Percentiles rank a stretch among this genome's conserved stretches.
These are phyloP conservation scores for Clarkia xantiana DNA, from an alignment of 345 rosid genomes.

Conservation along the genomic window DNA sequence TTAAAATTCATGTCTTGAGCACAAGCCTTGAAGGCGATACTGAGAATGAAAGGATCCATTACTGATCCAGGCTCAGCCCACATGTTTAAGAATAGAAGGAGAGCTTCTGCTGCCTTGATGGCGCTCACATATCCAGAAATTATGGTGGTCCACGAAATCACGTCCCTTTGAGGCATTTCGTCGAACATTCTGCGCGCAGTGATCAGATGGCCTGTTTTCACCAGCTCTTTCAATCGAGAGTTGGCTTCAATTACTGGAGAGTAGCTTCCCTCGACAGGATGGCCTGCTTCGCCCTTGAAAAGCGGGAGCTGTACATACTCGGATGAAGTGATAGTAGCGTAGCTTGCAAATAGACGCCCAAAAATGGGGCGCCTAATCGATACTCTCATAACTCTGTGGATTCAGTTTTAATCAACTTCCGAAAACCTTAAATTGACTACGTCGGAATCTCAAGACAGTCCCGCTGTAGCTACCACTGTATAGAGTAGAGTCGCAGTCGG, in stretches of 20 bases:
- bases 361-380: too few species aligned
- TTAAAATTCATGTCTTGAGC: conserved; percentile 25
- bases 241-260: conserved; percentile 21
- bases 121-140: conserved; percentile 56
- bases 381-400: too few species aligned
- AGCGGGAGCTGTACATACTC: too few species aligned
- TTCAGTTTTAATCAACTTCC: too few species aligned
- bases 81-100: conserved; percentile 49
- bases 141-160: conserved; percentile 60
- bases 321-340: too few species aligned
- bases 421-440: too few species aligned
- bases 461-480: too few species aligned
- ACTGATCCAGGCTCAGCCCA: conserved; percentile 35
- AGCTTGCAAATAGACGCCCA: too few species aligned
- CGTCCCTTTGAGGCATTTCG: conserved; percentile 51
- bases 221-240: conserved; percentile 19
- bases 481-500: too few species aligned
- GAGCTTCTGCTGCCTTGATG: conserved; percentile 31
- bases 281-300: too few species aligned
- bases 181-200: conserved; percentile 67
- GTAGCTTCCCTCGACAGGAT: too few species aligned
- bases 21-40: conserved; percentile 66
- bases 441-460: too few species aligned
- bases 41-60: conserved; percentile 52
- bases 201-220: conserved; percentile 21